Conservation (phyloP, 164 flowering plant species). For the Saururus chinensis region DNA sequence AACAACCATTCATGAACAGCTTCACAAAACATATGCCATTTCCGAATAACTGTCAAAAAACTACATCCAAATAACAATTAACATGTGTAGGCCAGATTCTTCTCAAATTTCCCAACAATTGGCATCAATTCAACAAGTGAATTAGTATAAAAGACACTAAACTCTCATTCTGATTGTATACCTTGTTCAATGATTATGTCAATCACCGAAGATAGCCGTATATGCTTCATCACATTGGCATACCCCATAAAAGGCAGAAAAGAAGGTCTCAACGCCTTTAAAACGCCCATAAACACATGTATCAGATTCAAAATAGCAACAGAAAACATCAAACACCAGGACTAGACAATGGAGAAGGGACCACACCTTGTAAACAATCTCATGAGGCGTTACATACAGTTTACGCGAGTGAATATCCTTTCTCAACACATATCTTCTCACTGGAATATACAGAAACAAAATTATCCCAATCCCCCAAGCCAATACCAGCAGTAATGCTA, state of each 20-base stretch:
- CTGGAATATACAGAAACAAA: too few species aligned
- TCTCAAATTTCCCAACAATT: background rate
- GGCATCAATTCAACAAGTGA: background rate
- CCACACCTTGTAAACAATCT: too few species aligned
- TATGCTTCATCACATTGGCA: conserved; percentile 39
- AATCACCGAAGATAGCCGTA: conserved; percentile 56
- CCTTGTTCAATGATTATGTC: conserved; percentile 87
- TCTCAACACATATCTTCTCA: too few species aligned
- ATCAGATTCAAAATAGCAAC: too few species aligned
- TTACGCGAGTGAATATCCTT: too few species aligned
- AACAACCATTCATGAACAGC: background rate
- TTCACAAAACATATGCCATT: background rate
- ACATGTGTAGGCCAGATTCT: background rate
- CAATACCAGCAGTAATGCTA: too few species aligned
- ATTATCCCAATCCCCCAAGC: too few species aligned
- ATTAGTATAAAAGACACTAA: background rate
- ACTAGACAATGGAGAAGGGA: too few species aligned
- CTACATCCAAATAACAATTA: background rate
- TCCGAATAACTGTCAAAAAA: too few species aligned
- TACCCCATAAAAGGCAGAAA: conserved; percentile 58
- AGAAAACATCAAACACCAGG: too few species aligned
- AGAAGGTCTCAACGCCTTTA: conserved; percentile 63
- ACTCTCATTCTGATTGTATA: conserved; percentile 9
- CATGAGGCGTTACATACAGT: too few species aligned
- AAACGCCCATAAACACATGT: background rate